A percentile compares a stretch with the other conserved stretches of the same genome.
Evolutionary conservation across 2,329 filamentous ascomycete genomes (phyloP).

Genomic region (Aureobasidium melanogenum): DNA sequence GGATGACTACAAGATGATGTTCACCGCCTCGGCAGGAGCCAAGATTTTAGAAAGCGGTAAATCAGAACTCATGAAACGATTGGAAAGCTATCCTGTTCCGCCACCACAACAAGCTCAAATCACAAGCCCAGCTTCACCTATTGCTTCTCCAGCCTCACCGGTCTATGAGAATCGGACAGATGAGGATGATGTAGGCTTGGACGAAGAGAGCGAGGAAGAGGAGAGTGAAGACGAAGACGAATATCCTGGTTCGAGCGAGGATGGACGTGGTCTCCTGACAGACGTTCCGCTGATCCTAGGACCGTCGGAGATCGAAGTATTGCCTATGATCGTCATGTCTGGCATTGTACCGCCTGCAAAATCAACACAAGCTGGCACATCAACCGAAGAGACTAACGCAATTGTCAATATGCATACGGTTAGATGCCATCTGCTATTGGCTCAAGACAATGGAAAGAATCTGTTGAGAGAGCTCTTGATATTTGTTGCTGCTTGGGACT

Average conservation of each 20-base stretch:
- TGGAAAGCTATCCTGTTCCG: conserved; percentile 32
- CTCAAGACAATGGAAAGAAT: conserved; percentile 83
- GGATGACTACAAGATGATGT: conserved; percentile 42
- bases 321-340: conserved; percentile 96
- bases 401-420: conserved; percentile 78
- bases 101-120: conserved; percentile 14
- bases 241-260: conserved; percentile 52
- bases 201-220: conserved; percentile 45
- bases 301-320: conserved; percentile 87
- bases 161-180: conserved; percentile 12
- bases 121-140: conserved; percentile 25
- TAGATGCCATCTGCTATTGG: conserved; percentile 79
- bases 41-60: conserved; percentile 43
- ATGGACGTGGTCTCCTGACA: conserved; percentile 74
- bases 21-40: conserved; percentile 39
- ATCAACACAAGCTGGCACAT: conserved; percentile 44
- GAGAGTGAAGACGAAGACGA: conserved; percentile 63
- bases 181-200: conserved; percentile 16
- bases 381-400: conserved; percentile 45
- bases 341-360: conserved; percentile 73
- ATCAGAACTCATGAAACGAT: conserved; percentile 41
- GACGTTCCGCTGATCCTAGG: conserved; percentile 92
- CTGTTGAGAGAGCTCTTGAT: conserved; percentile 83
- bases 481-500: conserved; percentile 94
- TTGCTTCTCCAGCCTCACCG: conserved; percentile 13